A percentile compares a stretch with the other conserved stretches of the same genome.
Conservation (phyloP, 2,329 filamentous ascomycete species). For the Penicillium fuscoglaucum region DNA sequence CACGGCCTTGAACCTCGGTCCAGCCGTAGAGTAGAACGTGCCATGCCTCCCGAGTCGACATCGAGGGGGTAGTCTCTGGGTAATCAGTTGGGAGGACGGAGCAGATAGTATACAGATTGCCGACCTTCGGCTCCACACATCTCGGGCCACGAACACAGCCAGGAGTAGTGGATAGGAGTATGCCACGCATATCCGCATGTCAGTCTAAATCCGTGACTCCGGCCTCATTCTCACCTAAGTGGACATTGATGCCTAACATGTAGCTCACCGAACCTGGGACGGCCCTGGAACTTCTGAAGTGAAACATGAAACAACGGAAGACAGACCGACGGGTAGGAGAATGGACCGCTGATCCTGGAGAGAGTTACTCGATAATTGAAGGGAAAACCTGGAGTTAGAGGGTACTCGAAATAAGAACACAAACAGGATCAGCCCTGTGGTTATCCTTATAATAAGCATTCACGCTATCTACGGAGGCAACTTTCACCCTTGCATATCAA, state of each 20-base stretch:
- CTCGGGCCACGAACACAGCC: not conserved
- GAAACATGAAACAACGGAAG: not conserved
- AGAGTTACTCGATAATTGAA: not conserved
- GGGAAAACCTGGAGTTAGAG: not conserved
- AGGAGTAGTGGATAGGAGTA: not conserved
- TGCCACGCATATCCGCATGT: not conserved
- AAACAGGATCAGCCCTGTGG: not conserved
- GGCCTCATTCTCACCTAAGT: not conserved
- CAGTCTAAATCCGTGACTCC: not conserved
- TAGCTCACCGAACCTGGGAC: not conserved
- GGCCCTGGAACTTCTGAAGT: not conserved
- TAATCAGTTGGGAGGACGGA: not conserved
- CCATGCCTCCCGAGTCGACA: not conserved
- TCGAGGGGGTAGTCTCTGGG: not conserved
- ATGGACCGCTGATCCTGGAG: not conserved
- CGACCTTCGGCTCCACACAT: not conserved
- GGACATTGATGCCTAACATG: not conserved
- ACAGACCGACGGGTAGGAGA: not conserved
- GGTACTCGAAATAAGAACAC: not conserved
- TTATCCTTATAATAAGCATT: not conserved
- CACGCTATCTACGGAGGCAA: not conserved
- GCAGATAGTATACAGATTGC: not conserved
- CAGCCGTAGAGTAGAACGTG: not conserved
- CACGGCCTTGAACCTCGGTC: slow-evolving; percentile 11
- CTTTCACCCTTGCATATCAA: not conserved